Base-by-base conservation (phyloP, 306 rosid genomes). In the Vigna nakashimae region DNA sequence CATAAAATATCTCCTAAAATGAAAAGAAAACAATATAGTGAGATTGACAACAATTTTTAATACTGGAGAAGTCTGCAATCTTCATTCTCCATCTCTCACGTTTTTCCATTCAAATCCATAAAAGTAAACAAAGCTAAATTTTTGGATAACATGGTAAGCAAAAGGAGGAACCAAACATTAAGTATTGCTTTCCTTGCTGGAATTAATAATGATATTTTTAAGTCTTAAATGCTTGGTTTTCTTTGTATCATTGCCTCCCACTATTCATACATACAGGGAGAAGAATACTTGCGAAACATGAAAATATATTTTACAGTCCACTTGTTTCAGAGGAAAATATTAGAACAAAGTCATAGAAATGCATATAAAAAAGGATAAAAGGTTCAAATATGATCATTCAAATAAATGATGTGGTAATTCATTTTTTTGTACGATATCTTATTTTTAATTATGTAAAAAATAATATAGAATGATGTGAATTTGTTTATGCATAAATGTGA, bases 121-220 rank as follows among this genome's bases (percentile, higher is more conserved):
- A 58, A 58, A 60, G 66, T 3, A 60, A 60, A 14, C 43, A 28
- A 60, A 14, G 66, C 7, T 60, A 60, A 60, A 30, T 0, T 67
- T 34, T 77, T 38, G n/a, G 46, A 22, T 34, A 22, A 40, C 65
- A 72, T 74, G 57, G 82, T 63, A 63, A 77, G 76, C 65, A 56
- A 78, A 65, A 78, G 88, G 74, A 72, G 87, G 74, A 60, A 2
- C 49, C 73, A 50, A 73, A 77, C 15, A 50, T 28, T 10, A 16
- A 17, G 40, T 16, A 49, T 84, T 72, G 43, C 81, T 90, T 84
- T 75, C 55, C 90, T 83, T 87, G 82, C 88, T 84, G 81, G 88
- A 79, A 50, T 60, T 28, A 58, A 58, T 67, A 63, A 40, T 38
- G 48, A 51, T 50, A 71, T 24, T 72, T 20, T 73, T 16, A 26